phyloP scores from a whole-genome alignment of 768 basidiomycete genomes.

The Favolaschia claudopus region DNA sequence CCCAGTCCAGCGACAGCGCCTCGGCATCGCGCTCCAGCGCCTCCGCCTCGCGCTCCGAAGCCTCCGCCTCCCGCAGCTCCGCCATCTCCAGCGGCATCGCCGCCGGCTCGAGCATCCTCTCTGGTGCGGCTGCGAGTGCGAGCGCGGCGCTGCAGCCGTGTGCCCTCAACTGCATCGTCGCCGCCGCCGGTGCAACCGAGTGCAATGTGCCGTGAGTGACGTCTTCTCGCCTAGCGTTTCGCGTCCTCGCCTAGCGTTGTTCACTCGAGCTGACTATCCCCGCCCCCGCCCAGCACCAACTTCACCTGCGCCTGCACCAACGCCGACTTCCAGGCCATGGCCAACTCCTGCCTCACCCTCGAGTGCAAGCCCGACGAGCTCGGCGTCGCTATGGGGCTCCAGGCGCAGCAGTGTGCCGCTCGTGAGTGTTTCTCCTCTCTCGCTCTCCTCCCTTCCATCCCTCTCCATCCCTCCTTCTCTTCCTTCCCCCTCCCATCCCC shows the following conservation, averaged over 20 bases:
- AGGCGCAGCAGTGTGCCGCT: not conserved
- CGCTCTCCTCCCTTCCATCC: not conserved
- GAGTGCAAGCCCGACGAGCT: conserved; percentile 13
- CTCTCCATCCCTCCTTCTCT: not conserved
- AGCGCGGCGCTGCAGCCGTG: conserved; percentile 24
- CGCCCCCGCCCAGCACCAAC: conserved; percentile 11
- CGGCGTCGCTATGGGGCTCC: not conserved
- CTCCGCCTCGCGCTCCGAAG: not conserved
- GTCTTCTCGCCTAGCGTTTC: not conserved
- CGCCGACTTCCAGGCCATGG: conserved; percentile 8
- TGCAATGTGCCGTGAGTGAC: not conserved
- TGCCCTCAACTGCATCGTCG: conserved; percentile 22
- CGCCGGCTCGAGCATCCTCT: no score
- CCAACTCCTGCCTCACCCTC: not conserved
- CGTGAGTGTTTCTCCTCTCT: not conserved
- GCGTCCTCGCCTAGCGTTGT: not conserved
- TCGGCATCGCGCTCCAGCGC: not conserved
- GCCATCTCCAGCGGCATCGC: no score
- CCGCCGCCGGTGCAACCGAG: not conserved
- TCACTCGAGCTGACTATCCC: not conserved
- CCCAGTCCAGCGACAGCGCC: not conserved
- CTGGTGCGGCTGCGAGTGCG: conserved; percentile 12
- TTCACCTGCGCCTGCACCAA: conserved; percentile 19
- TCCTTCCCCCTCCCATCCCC: not conserved
- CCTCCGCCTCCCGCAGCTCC: not conserved